These are phyloP conservation scores for Poa pratensis DNA, from an alignment of 176 grass and related monocot species.

Conservation along the genomic window DNA sequence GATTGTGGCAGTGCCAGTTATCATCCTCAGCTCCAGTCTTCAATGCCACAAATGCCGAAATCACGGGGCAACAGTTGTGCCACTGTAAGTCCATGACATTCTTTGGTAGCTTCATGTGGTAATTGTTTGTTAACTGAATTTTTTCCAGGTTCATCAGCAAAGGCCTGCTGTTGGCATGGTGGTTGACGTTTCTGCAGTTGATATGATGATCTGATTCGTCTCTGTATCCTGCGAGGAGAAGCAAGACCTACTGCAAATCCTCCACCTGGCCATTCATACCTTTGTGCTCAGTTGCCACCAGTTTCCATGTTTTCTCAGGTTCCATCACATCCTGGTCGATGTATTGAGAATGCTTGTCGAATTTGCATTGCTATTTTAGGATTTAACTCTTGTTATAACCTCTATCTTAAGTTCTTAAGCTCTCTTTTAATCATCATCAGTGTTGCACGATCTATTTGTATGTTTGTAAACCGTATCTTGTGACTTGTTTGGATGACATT, in stretches of 20 bases:
- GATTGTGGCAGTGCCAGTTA: constrained; percentile 31
- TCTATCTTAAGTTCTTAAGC: constrained; percentile 21
- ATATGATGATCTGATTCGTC: constrained; percentile 56
- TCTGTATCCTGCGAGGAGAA: constrained; percentile 28
- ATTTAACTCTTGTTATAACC: constrained; percentile 20
- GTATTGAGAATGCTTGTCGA: constrained; percentile 15
- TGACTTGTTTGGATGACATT: constrained; percentile 30
- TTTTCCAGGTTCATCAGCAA: constrained; percentile 53
- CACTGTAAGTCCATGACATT: constrained; percentile 47
- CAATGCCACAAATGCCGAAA: constrained; percentile 47
- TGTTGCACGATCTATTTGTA: neutral
- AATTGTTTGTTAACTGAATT: constrained; percentile 15
- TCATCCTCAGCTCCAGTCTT: constrained; percentile 44
- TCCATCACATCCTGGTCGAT: constrained; percentile 14
- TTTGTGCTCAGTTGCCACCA: constrained; percentile 7
- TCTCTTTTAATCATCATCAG: constrained; percentile 23
- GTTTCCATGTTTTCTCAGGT: constrained; percentile 30
- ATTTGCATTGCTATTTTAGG: constrained; percentile 15
- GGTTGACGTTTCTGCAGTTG: constrained; percentile 51
- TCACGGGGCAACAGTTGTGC: constrained; percentile 46
- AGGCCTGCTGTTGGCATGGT: constrained; percentile 50
- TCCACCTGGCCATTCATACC: neutral
- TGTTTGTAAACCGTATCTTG: constrained; percentile 25
- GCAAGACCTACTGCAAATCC: neutral
- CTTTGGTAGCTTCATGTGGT: constrained; percentile 32